These are phyloP conservation scores for Aspergillus spinulosporus DNA, from an alignment of 2,329 filamentous ascomycete species.

Conservation along the genomic window DNA sequence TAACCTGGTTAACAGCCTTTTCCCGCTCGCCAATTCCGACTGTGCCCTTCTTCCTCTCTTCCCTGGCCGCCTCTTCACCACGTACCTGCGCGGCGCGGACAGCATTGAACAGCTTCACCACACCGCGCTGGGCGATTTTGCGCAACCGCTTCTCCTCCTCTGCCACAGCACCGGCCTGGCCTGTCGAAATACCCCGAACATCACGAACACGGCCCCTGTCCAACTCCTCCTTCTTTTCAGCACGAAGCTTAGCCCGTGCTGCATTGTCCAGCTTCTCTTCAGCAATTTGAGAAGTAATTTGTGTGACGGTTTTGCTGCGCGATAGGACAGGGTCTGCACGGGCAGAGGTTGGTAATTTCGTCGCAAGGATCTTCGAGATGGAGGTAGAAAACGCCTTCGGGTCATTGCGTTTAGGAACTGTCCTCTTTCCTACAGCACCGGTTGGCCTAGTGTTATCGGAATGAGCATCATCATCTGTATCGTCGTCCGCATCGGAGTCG, in stretches of 20 bases:
- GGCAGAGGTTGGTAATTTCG: conserved; percentile 79
- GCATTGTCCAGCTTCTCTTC: conserved; percentile 79
- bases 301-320: conserved; percentile 72
- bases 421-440: conserved; percentile 41
- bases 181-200: conserved; percentile 66
- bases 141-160: conserved; percentile 77
- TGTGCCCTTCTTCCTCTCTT: conserved; percentile 67
- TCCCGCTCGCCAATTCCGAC: conserved; percentile 78
- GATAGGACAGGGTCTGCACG: conserved; percentile 89
- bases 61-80: conserved; percentile 70
- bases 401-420: conserved; percentile 76
- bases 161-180: conserved; percentile 53
- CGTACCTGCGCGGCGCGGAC: conserved; percentile 90
- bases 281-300: conserved; percentile 69
- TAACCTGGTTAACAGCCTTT: conserved; percentile 92
- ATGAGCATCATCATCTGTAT: conserved; percentile 41
- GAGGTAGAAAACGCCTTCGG: conserved; percentile 87
- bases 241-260: conserved; percentile 73
- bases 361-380: conserved; percentile 87
- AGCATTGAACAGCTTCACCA: conserved; percentile 95
- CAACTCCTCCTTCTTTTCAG: conserved; percentile 73
- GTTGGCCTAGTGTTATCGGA: conserved; percentile 45
- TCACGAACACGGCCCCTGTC: conserved; percentile 89
- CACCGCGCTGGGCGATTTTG: conserved; percentile 88
- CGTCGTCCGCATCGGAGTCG: conserved; percentile 30